Evolutionary conservation across 306 rosid genomes (phyloP), one percentile per base, ranked within the genome.

Genomic region (Mimosa pudica): DNA sequence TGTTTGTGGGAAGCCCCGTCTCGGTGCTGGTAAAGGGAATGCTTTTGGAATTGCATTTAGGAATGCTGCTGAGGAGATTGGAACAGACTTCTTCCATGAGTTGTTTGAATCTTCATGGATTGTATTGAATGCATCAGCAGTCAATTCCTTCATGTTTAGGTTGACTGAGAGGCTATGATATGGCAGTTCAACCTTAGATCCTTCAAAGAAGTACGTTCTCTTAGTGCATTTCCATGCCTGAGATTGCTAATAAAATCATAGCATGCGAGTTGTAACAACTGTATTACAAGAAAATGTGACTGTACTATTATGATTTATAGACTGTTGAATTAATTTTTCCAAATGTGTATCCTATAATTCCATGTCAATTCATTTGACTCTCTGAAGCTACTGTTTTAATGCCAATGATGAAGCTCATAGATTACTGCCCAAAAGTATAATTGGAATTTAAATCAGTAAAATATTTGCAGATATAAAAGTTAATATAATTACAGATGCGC

Each of bases 41-140:
- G 90, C 94, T 2, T 95, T 95, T 78, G 99, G 98, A 36, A 79
- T 85, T 63, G 97, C 98, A 6, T 95, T 95, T 74, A 86, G 90
- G 83, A 86, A 82, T 41, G 99, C 90, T 0, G 99, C 97, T 0
- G 88, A 90, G 85, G 97, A 93, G 84, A 86, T 89, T n/a, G 89
- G 88, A 20, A 79, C 86, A 3, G 91, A 91, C 71, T 95, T 84
- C 87, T 96, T 93, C 84, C 99, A 93, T 72, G 98, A 96, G 86
- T 55, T 96, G 85, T 96, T 93, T 20, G 99, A 96, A 76, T 93
- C 98, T 12, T 96, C 98, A 1, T 96, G 99, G 99, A 96, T 96
- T 70, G 82, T 96, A 76, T 79, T 93, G 65, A 92, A 96, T 67
- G 66, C 97, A 74, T 58, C 89, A 35, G 83, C 83, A 14, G 94